phyloP scores from a whole-genome alignment of 176 grass and related monocot species.

The Eleusine indica region DNA sequence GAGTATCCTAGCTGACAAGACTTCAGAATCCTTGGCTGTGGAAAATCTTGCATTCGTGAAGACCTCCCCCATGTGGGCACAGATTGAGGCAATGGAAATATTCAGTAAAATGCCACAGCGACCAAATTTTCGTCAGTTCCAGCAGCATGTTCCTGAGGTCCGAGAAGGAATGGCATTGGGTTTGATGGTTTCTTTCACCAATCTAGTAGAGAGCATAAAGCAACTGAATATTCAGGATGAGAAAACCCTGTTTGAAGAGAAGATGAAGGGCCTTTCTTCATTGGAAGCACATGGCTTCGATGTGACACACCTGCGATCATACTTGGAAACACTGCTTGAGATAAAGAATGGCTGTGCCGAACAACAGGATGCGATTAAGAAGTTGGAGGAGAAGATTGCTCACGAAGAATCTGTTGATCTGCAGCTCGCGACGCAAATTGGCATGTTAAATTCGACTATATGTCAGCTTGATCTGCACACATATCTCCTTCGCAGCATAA shows the following conservation, averaged over 20 bases:
- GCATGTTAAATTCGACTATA: constrained; percentile 6
- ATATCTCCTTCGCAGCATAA: not conserved
- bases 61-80: constrained; percentile 46
- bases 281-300: constrained; percentile 63
- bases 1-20: constrained; percentile 7
- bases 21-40: constrained; percentile 25
- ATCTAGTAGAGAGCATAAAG: constrained; percentile 41
- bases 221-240: constrained; percentile 36
- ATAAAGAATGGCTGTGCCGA: not conserved
- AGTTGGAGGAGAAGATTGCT: constrained; percentile 7
- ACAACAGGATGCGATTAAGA: not conserved
- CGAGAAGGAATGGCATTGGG: constrained; percentile 68
- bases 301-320: constrained; percentile 37
- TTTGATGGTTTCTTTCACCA: constrained; percentile 56
- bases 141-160: constrained; percentile 39
- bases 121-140: constrained; percentile 49
- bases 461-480: constrained; percentile 3
- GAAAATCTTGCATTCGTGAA: constrained; percentile 45
- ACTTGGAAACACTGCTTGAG: constrained; percentile 35
- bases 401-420: constrained; percentile 8
- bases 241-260: constrained; percentile 32
- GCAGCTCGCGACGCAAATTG: not conserved
- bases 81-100: constrained; percentile 48
- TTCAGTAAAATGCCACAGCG: constrained; percentile 45
- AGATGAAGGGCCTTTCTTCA: constrained; percentile 36